These are phyloP conservation scores for Dryadomyces quercivorus DNA, from an alignment of 2,329 filamentous ascomycete species.

Conservation along the genomic window DNA sequence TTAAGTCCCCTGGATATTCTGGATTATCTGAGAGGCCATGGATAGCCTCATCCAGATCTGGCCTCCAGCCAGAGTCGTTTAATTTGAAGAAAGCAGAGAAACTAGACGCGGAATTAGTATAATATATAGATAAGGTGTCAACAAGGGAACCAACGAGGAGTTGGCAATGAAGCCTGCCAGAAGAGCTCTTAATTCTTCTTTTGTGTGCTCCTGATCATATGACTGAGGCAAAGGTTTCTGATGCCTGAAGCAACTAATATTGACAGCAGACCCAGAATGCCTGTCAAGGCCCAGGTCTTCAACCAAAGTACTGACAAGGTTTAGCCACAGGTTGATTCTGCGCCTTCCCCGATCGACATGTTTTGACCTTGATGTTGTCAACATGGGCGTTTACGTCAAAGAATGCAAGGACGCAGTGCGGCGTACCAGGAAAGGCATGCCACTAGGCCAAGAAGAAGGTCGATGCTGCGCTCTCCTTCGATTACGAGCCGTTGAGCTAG, in stretches of 20 bases:
- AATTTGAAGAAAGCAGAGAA: not conserved
- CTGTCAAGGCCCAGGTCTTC: not conserved
- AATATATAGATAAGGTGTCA: not conserved
- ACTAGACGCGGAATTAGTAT: not conserved
- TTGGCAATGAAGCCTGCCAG: not conserved
- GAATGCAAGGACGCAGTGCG: no score
- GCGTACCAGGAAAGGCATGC: not conserved
- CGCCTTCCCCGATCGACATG: not conserved
- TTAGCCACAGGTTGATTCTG: not conserved
- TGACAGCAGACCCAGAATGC: not conserved
- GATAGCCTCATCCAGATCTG: not conserved
- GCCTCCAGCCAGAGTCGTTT: not conserved
- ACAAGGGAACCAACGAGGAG: not conserved
- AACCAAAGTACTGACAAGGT: not conserved
- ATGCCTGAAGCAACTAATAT: not conserved
- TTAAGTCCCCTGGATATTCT: not conserved
- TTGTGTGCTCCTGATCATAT: not conserved
- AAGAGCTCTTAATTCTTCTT: not conserved
- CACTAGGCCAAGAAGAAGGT: not conserved
- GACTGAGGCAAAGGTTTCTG: not conserved
- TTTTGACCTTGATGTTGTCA: not conserved
- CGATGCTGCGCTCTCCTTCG: not conserved
- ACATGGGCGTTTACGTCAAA: no score
- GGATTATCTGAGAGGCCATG: not conserved
- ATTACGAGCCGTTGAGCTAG: not conserved